These are phyloP conservation scores for Ogataea henricii DNA, from an alignment of 805 yeast genomes.

Conservation along the genomic window DNA sequence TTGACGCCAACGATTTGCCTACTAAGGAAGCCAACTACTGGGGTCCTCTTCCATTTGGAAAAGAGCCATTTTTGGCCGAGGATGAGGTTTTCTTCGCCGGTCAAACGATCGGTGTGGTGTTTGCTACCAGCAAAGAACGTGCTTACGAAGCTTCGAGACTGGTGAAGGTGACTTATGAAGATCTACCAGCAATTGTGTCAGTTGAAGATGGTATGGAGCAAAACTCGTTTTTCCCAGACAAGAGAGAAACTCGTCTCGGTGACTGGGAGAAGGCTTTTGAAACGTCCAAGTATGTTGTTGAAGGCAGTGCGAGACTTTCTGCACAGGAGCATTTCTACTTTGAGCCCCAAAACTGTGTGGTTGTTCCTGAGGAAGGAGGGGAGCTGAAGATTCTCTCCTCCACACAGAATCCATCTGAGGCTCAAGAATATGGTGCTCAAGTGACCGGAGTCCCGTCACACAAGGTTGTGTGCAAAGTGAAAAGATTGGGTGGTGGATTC, in stretches of 20 bases:
- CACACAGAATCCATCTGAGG: conserved; percentile 47
- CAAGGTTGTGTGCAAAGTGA: conserved; percentile 42
- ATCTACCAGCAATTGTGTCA: conserved; percentile 40
- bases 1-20: conserved; percentile 43
- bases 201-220: conserved; percentile 46
- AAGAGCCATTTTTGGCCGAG: conserved; percentile 46
- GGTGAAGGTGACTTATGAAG: conserved; percentile 46
- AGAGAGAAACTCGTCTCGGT: conserved; percentile 39
- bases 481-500: conserved; percentile 51
- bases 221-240: conserved; percentile 41
- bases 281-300: conserved; percentile 35
- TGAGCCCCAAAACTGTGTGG: conserved; percentile 47
- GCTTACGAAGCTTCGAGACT: conserved; percentile 45
- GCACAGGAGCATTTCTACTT: conserved; percentile 53
- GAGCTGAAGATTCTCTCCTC: conserved; percentile 47
- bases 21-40: conserved; percentile 40
- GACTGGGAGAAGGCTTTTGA: conserved; percentile 42
- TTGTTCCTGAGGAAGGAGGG: conserved; percentile 48
- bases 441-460: conserved; percentile 45
- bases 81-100: conserved; percentile 44
- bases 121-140: conserved; percentile 41
- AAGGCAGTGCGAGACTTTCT: conserved; percentile 43
- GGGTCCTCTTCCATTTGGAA: conserved; percentile 45
- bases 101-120: conserved; percentile 45
- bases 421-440: conserved; percentile 45